Base-by-base conservation (phyloP, 2,329 filamentous ascomycete genomes). In the Aspergillus fructus region DNA sequence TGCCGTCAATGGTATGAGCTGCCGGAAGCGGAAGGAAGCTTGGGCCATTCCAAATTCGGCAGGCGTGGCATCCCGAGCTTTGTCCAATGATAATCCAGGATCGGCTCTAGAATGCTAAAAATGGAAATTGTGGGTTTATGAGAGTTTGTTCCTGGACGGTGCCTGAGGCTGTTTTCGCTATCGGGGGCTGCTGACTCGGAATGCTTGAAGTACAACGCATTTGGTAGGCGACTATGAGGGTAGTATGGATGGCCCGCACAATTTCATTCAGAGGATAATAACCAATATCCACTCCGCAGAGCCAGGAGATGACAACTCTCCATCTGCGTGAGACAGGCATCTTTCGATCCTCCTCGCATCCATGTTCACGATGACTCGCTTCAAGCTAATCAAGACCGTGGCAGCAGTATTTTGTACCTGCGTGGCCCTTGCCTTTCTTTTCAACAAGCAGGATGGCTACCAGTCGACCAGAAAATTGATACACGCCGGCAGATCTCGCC, bases 381-480 rank as follows among this genome's bases (percentile, higher is more conserved):
- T 45, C n/a, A 58, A 33, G 41, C 24, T 54, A 40, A 58, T 58
- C 45, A 58, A 58, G 34, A 19, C 33, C 2, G 46, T 45, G 9
- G 43, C 41, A 15, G 55, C 13, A 5, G 8, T 58, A 15, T 58
- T 58, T 30, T 54, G 55, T 17, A 41, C 50, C 15, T 58, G 55
- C 37, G 50, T 50, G 40, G 12, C 15, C 6, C n/a, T 58, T 3
- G 21, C 46, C 15, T 21, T 58, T 11, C 17, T 58, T 5, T 58
- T 58, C 39, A 53, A 54, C 41, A 24, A 42, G 3, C 55, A 58
- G 17, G 39, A 52, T 49, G 50, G 55, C 21, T 58, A 58, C 23
- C 49, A 47, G 17, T 58, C 55, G 13, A 58, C 55, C 23, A 41
- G 55, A 27, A 37, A 34, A 5, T 37, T 58, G 17, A 54, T 58